Conservation (phyloP, 768 basidiomycete genomes). For the Rhizopogon vinicolor region DNA sequence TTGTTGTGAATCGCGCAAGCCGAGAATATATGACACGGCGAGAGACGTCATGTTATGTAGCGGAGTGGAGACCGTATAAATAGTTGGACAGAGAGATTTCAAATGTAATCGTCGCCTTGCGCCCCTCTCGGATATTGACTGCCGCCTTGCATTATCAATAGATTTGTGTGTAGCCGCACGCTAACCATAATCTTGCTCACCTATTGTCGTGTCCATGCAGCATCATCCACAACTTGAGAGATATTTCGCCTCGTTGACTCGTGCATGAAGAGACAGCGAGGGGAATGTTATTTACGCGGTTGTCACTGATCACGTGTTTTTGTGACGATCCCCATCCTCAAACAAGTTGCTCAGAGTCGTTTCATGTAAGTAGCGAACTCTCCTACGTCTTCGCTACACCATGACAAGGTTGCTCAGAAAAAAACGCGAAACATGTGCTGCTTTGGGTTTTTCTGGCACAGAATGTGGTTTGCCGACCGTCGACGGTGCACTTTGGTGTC, state of each 20-base stretch:
- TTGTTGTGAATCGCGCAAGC: too few relatives aligned
- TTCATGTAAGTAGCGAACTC: background rate
- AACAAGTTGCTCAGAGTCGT: too few relatives aligned
- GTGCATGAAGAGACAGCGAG: background rate
- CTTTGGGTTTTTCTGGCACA: conserved; percentile 10
- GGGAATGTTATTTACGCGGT: background rate
- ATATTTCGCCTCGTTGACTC: background rate
- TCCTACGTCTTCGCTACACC: background rate
- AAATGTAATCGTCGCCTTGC: too few relatives aligned
- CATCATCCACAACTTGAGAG: background rate
- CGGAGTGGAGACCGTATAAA: too few relatives aligned
- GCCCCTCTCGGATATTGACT: too few relatives aligned
- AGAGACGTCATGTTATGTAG: too few relatives aligned
- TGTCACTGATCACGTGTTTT: background rate
- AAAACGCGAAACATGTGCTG: conserved; percentile 13
- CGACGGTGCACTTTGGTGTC: conserved; percentile 19
- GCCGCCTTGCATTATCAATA: too few relatives aligned
- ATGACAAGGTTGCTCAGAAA: conserved; percentile 9
- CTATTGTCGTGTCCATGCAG: background rate
- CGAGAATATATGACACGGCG: too few relatives aligned
- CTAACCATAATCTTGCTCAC: background rate
- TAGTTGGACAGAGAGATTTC: too few relatives aligned
- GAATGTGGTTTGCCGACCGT: conserved; percentile 9
- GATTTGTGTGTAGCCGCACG: too few relatives aligned
- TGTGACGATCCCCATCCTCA: background rate